These are phyloP conservation scores for Ceriops decandra DNA, from an alignment of 345 rosid species.

Conservation along the genomic window DNA sequence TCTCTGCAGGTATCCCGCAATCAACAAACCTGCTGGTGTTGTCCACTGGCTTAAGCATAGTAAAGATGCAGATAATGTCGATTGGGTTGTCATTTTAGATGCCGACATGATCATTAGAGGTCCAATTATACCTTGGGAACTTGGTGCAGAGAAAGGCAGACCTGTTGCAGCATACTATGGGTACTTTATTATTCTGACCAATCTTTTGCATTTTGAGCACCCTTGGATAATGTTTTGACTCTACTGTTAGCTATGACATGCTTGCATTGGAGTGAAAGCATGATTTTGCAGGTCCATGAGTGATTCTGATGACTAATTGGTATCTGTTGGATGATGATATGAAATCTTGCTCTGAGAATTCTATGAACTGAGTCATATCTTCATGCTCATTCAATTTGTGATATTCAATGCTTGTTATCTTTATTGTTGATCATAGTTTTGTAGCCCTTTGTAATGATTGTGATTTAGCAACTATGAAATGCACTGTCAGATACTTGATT, in stretches of 20 bases:
- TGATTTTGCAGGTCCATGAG: neutral
- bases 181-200: conserved; percentile 30
- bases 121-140: conserved; percentile 92
- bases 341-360: neutral
- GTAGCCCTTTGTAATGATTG: neutral
- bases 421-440: neutral
- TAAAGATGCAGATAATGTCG: conserved; percentile 78
- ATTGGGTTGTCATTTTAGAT: conserved; percentile 97
- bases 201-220: neutral
- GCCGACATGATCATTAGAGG: conserved; percentile 97
- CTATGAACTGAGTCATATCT: neutral
- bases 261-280: neutral
- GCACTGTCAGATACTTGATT: conserved; percentile 62
- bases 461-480: conserved; percentile 5
- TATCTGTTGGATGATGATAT: conserved; percentile 3
- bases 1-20: conserved; percentile 84
- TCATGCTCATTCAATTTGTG: neutral
- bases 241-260: neutral
- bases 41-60: conserved; percentile 92
- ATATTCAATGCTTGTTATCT: neutral
- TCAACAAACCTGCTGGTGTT: conserved; percentile 94
- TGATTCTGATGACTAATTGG: neutral
- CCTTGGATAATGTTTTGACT: neutral
- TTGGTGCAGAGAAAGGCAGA: conserved; percentile 81
- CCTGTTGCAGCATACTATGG: conserved; percentile 93